Evolutionary conservation across 257 asterid species (phyloP), one percentile per base, ranked within the genome.

Genomic region (Solanum corneliomulleri): DNA sequence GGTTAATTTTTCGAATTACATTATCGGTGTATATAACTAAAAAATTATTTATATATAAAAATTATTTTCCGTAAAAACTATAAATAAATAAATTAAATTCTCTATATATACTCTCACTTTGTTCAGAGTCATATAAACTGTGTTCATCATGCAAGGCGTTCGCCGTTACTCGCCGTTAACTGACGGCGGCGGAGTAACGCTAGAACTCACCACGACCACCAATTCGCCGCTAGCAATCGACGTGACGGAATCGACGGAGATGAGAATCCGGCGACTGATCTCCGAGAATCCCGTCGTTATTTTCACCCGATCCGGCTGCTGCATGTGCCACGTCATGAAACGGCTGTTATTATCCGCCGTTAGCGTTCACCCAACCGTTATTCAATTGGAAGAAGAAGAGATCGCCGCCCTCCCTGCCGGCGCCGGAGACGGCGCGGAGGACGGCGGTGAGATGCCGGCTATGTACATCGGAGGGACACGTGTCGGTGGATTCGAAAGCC

Each of bases 261-360:
- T 80, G 92, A 93, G 83, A 42, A 76, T 42, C 94, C 92, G 88
- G 8, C 97, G 96, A 33, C 92, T 93, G 35, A 89, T 94, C 77
- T 52, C 94, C 39, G 97, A 93, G 87, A 93, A 93, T 35, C 92
- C 95, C 10, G 94, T 94, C 52, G 72, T 94, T 83, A 93, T 94
- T 85, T 93, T 93, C 91, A 90, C 90, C 87, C 92, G 96, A 23
- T 81, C 95, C 4, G 75, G 93, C 92, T 94, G 98, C 89, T 93
- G 93, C 97, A 94, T 94, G 98, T 93, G 94, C 93, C 94, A 94
- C 88, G 98, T 89, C 86, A 93, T 93, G 95, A 92, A 90, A 88
- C 85, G 90, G 70, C 94, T 94, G 82, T 92, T 94, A 83, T 87
- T 82, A 31, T 25, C 93, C 62, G 82, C 91, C 87, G 41, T 94